A percentile compares a stretch with the other conserved stretches of the same genome.
Conservation (phyloP, 805 yeast species). For the Saccharomycopsis lassenensis region DNA sequence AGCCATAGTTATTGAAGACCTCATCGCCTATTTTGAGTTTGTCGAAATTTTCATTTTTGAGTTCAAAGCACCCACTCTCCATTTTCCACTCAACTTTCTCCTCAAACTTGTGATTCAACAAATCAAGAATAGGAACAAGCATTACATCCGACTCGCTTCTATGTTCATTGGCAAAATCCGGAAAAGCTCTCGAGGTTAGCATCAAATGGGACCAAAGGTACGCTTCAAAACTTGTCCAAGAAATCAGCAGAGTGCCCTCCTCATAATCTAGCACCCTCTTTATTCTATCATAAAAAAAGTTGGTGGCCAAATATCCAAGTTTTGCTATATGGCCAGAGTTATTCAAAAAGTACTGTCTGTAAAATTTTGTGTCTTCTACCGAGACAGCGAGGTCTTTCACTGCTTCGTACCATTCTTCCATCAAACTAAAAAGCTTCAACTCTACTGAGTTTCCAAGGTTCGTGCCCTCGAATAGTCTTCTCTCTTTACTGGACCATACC, state of each 20-base stretch:
- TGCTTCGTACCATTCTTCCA: conserved; percentile 15
- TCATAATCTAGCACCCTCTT: background rate
- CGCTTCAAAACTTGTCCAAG: conserved; percentile 57
- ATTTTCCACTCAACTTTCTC: conserved; percentile 55
- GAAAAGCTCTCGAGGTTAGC: conserved; percentile 73
- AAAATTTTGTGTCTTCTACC: conserved; percentile 1
- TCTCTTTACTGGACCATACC: conserved; percentile 11
- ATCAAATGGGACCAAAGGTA: conserved; percentile 71
- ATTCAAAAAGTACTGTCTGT: conserved; percentile 1
- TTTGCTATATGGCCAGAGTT: conserved; percentile 20
- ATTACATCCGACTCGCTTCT: conserved; percentile 41
- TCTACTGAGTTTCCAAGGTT: conserved; percentile 12
- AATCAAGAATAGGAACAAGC: conserved; percentile 68
- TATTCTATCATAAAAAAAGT: background rate
- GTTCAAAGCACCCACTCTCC: conserved; percentile 14
- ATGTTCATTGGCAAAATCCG: conserved; percentile 29
- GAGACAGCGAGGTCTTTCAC: background rate
- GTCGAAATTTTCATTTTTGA: conserved; percentile 4
- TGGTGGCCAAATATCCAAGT: conserved; percentile 28
- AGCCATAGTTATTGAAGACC: conserved; percentile 75
- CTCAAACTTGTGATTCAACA: conserved; percentile 60
- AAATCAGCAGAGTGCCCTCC: conserved; percentile 12
- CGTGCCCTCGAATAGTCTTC: conserved; percentile 7
- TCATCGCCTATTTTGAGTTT: conserved; percentile 31
- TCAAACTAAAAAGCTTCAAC: conserved; percentile 5